These are phyloP conservation scores for Penicillium daleae DNA, from an alignment of 495 filamentous ascomycete genomes.

Conservation along the genomic window DNA sequence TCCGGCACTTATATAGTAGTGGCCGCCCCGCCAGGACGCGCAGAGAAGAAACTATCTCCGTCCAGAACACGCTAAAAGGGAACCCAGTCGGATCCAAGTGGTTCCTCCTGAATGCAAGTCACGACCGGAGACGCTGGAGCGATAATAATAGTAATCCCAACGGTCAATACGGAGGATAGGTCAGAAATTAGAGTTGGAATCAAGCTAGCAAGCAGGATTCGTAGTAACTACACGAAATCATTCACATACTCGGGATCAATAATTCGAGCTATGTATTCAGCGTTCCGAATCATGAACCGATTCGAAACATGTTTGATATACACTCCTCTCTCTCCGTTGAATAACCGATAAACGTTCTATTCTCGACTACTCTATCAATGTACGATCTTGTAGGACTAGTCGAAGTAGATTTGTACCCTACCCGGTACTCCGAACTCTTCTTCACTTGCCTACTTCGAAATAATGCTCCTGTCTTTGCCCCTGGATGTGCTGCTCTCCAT, in stretches of 20 bases:
- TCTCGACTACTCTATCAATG: too few species aligned
- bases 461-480: neutral
- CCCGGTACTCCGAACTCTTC: too few species aligned
- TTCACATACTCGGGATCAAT: too few species aligned
- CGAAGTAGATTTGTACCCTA: too few species aligned
- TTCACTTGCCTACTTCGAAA: neutral
- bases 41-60: neutral
- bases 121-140: neutral
- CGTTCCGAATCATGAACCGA: too few species aligned
- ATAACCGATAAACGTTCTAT: too few species aligned
- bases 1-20: constrained; percentile 4
- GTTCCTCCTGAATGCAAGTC: neutral
- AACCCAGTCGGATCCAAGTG: neutral
- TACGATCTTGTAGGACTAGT: too few species aligned
- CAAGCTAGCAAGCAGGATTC: neutral
- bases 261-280: too few species aligned
- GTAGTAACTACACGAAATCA: neutral
- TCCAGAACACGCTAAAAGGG: neutral
- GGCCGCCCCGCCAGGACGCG: neutral
- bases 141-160: neutral
- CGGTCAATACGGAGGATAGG: neutral
- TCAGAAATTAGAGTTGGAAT: neutral
- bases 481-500: neutral
- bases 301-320: too few species aligned
- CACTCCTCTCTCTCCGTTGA: too few species aligned